These are phyloP conservation scores for Paraleonurus japonicus DNA, from an alignment of 257 asterid species.

Conservation along the genomic window DNA sequence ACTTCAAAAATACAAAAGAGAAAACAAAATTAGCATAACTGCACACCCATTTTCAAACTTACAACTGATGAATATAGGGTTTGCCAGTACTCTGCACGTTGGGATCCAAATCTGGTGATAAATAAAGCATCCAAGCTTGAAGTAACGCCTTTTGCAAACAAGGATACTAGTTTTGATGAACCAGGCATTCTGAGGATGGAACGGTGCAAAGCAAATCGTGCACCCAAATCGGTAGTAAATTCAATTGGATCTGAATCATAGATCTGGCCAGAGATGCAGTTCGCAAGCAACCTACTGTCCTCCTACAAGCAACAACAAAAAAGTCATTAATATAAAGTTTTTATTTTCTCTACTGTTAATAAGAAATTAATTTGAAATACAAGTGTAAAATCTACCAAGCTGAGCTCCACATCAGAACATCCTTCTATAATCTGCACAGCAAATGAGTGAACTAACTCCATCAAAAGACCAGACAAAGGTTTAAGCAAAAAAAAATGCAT, in stretches of 20 bases:
- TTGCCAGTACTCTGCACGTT: constrained; percentile 74
- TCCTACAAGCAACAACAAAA: constrained; percentile 52
- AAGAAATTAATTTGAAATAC: constrained; percentile 9
- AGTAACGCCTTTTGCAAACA: constrained; percentile 72
- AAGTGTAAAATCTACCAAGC: constrained; percentile 46
- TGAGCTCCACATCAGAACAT: constrained; percentile 69
- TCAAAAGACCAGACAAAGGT: constrained; percentile 14
- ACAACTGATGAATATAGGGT: constrained; percentile 80
- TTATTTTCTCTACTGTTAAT: constrained; percentile 7
- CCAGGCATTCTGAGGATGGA: constrained; percentile 74
- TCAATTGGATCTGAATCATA: constrained; percentile 93
- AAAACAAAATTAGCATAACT: constrained; percentile 1
- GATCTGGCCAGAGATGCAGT: constrained; percentile 86
- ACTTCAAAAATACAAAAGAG: constrained; percentile 17
- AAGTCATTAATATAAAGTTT: constrained; percentile 10
- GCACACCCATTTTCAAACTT: constrained; percentile 34
- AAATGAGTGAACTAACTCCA: constrained; percentile 1
- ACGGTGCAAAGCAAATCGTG: constrained; percentile 63
- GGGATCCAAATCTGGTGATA: constrained; percentile 77
- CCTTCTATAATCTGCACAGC: constrained; percentile 74
- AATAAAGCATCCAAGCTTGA: constrained; percentile 82
- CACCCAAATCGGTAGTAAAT: constrained; percentile 66
- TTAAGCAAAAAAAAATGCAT: not conserved
- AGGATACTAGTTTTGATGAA: constrained; percentile 60
- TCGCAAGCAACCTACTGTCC: constrained; percentile 61